Base-by-base conservation (phyloP, 208 protist genomes). In the Naegleria gruberi region DNA sequence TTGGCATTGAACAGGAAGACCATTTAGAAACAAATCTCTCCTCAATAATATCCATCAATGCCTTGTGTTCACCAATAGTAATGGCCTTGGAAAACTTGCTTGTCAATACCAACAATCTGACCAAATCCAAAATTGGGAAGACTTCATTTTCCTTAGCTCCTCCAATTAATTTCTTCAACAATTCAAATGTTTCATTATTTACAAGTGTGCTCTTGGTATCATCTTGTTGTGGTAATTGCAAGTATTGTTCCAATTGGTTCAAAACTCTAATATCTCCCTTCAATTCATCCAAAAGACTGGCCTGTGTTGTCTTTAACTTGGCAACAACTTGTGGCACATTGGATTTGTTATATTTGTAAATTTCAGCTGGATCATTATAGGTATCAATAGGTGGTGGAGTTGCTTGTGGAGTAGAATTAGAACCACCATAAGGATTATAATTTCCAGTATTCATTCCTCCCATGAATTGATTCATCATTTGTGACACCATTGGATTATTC, bases 311-410 rank as follows among this genome's bases (percentile, higher is more conserved):
- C 40, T 55, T 87, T 34, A 87, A 87, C 40, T 87, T 87, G 17
- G 12, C 55, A 5, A 87, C 40, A 4, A 87, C 43, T 87, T 87
- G 83, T 40, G 83, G 7, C 15, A 87, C 43, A 87, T 87, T 87
- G 34, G 83, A 30, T 55, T 87, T 87, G 6, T 55, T 34, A 40
- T 55, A 87, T 40, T 23, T 8, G 40, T 42, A 55, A 41, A 55
- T 55, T 30, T 30, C 26, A 26, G n/a, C 43, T 42, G 3, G 2
- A 40, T 87, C 83, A n/a, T 87, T 55, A 55, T 57, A 87, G 4
- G 6, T 17, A 41, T 5, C 7, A 23, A 65, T 23, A n/a, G 73
- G 26, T 82, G 73, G 7, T 30, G 34, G 7, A 26, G 41, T 45
- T 10, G 81, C 4, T 8, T 6, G 4, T 19, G 81, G 2, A 4